phyloP scores from a whole-genome alignment of 768 basidiomycete genomes.

The Russula vinacea region DNA sequence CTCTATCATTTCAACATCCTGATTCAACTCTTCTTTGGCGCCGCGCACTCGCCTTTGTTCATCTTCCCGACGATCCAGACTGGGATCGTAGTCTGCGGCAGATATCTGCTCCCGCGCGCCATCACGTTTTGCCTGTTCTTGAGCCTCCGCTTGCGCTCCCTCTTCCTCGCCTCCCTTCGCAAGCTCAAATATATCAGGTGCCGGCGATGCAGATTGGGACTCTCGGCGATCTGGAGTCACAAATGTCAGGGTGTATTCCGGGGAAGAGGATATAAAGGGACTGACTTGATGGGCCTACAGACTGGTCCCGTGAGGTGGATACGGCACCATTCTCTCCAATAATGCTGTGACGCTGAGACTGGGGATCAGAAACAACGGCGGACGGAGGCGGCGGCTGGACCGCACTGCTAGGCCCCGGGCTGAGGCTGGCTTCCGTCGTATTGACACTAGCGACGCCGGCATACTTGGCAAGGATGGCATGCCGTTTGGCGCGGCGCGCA shows the following conservation, averaged over 20 bases:
- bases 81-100: conserved; percentile 91
- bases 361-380: conserved; percentile 59
- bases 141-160: conserved; percentile 45
- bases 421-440: conserved; percentile 43
- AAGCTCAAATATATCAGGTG: conserved; percentile 59
- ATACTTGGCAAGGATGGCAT: conserved; percentile 80
- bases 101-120: conserved; percentile 65
- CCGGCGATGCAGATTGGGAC: conserved; percentile 57
- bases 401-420: conserved; percentile 69
- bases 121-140: conserved; percentile 44
- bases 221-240: conserved; percentile 34
- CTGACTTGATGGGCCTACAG: conserved; percentile 8
- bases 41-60: conserved; percentile 65
- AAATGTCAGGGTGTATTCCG: not conserved
- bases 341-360: conserved; percentile 53
- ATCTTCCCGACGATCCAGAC: conserved; percentile 78
- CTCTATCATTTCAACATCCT: conserved; percentile 50
- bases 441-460: conserved; percentile 43
- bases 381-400: conserved; percentile 63
- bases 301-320: conserved; percentile 9
- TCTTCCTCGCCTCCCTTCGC: conserved; percentile 61
- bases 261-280: not conserved
- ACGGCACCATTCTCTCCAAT: conserved; percentile 34
- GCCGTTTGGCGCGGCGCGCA: conserved; percentile 65
- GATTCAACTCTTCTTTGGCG: conserved; percentile 39